These are phyloP conservation scores for Ceratobasidium sp. DNA, from an alignment of 1,284 basidiomycete genomes.

Conservation along the genomic window DNA sequence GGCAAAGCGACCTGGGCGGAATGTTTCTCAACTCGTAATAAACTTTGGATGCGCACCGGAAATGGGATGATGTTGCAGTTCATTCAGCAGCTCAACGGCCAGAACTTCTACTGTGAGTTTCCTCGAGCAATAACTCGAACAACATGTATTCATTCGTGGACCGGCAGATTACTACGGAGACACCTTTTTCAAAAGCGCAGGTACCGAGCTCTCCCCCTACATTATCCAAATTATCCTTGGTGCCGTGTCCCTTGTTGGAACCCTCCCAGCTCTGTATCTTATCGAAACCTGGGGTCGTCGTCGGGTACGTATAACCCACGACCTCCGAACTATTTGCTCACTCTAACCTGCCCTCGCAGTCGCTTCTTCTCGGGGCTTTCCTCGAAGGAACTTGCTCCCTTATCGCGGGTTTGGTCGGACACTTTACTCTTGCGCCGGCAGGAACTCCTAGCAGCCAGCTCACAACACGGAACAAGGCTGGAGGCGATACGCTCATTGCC, in stretches of 20 bases:
- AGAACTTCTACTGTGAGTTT: conserved; percentile 51
- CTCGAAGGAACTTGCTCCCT: conserved; percentile 71
- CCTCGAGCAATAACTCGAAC: not conserved
- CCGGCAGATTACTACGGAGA: conserved; percentile 75
- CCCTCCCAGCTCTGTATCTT: conserved; percentile 70
- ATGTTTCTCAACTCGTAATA: conserved; percentile 76
- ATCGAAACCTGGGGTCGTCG: conserved; percentile 75
- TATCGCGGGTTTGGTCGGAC: conserved; percentile 77
- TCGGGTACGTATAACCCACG: conserved; percentile 56
- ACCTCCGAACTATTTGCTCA: conserved; percentile 6
- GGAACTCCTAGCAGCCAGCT: conserved; percentile 62
- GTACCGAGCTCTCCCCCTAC: conserved; percentile 74
- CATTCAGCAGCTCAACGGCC: conserved; percentile 68
- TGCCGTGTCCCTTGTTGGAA: conserved; percentile 72
- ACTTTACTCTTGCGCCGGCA: conserved; percentile 69
- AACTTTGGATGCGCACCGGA: conserved; percentile 74
- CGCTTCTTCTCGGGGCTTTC: conserved; percentile 72
- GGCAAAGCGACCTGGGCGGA: conserved; percentile 83
- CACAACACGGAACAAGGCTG: conserved; percentile 65
- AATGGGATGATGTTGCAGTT: conserved; percentile 87
- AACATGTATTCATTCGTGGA: not conserved
- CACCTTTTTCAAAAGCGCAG: conserved; percentile 82
- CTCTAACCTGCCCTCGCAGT: conserved; percentile 56
- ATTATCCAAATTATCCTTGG: conserved; percentile 78
- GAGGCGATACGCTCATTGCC: conserved; percentile 73